Percentiles rank a stretch among this genome's conserved stretches.
Conservation (phyloP, 768 basidiomycete species). For the Leccinum disarticulatum region DNA sequence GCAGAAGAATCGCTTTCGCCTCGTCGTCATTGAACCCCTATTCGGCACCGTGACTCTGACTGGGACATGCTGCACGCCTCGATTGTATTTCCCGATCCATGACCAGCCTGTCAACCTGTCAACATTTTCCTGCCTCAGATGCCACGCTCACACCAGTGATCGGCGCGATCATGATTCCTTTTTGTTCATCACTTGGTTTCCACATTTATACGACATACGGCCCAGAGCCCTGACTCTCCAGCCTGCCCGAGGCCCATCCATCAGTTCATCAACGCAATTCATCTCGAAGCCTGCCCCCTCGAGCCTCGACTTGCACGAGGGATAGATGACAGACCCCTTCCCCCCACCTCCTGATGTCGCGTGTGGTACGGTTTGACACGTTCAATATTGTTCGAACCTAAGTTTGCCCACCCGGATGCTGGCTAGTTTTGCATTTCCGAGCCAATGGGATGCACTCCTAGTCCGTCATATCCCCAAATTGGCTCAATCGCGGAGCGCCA, state of each 20-base stretch:
- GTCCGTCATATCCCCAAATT: neutral
- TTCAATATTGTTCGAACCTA: slow-evolving; percentile 6
- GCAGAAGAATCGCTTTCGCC: neutral
- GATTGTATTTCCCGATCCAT: neutral
- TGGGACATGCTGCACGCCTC: neutral
- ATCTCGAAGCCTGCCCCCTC: slow-evolving; percentile 2
- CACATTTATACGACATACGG: slow-evolving; percentile 2
- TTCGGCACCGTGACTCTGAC: neutral
- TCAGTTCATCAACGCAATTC: slow-evolving; percentile 9
- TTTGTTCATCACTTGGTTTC: slow-evolving; percentile 4
- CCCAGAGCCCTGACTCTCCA: slow-evolving; percentile 12
- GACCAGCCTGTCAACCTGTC: neutral
- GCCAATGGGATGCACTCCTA: neutral
- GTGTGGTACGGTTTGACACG: neutral
- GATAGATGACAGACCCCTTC: slow-evolving; percentile 1
- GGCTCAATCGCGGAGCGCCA: neutral
- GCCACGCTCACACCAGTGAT: neutral
- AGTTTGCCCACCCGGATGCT: slow-evolving; percentile 6
- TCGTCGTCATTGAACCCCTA: neutral
- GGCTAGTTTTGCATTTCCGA: slow-evolving; percentile 2
- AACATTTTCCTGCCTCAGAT: neutral
- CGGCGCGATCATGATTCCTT: neutral
- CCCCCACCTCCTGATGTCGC: neutral
- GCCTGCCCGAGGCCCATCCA: neutral
- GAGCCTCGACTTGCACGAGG: neutral